phyloP scores from a whole-genome alignment of 164 flowering plant species.

The Chimonanthus salicifolius region DNA sequence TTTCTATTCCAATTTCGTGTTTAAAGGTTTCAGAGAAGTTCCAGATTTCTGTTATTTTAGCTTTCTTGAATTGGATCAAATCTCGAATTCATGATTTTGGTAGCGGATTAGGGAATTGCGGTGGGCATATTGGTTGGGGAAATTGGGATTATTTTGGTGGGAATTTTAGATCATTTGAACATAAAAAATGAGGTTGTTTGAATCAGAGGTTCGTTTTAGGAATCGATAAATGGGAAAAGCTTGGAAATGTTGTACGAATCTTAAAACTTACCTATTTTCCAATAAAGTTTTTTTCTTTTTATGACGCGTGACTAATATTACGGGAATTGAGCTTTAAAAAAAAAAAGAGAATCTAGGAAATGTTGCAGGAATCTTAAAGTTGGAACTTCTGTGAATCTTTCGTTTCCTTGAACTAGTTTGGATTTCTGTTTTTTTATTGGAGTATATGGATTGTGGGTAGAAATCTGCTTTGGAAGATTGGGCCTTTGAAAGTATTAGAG shows the following conservation, averaged over 20 bases:
- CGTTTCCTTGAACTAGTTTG: too few relatives aligned
- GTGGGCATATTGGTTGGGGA: not conserved
- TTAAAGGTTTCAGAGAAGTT: too few relatives aligned
- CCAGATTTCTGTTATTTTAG: too few relatives aligned
- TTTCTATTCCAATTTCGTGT: too few relatives aligned
- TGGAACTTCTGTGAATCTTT: too few relatives aligned
- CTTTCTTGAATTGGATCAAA: too few relatives aligned
- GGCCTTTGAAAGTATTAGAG: too few relatives aligned
- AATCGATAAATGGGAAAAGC: not conserved
- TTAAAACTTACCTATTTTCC: too few relatives aligned
- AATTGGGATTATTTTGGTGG: not conserved
- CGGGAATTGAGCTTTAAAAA: not conserved
- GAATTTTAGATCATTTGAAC: not conserved
- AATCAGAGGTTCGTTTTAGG: not conserved
- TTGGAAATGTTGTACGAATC: not conserved
- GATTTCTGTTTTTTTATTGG: not conserved
- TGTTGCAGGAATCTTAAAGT: not conserved
- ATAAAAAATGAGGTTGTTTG: not conserved
- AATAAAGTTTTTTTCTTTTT: too few relatives aligned
- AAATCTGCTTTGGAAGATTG: too few relatives aligned
- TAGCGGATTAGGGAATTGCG: not conserved
- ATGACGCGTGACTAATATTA: not conserved
- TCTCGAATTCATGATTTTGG: not conserved
- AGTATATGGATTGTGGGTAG: not conserved
- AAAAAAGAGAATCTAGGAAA: not conserved